Percentiles rank a stretch among this genome's conserved stretches.
Evolutionary conservation across 768 basidiomycete genomes (phyloP).

Genomic region (Boletus barrowsii): DNA sequence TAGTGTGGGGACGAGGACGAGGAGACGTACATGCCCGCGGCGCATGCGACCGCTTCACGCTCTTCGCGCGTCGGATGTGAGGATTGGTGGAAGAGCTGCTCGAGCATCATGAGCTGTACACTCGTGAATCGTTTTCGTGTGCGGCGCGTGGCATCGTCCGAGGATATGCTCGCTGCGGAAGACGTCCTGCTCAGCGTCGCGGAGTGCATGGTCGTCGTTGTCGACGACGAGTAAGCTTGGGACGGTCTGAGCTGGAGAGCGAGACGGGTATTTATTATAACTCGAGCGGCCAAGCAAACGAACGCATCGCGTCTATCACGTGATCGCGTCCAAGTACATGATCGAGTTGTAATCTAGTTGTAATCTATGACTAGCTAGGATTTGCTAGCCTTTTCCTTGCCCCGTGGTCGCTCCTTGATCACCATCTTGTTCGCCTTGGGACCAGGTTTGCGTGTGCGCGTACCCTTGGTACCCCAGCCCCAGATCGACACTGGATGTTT

Average conservation of each 20-base stretch:
- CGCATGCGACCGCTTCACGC: constrained; percentile 58
- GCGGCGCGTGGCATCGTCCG: constrained; percentile 47
- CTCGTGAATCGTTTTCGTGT: constrained; percentile 71
- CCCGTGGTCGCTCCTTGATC: constrained; percentile 78
- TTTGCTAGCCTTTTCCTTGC: constrained; percentile 43
- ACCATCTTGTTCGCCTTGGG: constrained; percentile 91
- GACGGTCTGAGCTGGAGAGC: neutral
- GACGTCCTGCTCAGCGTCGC: constrained; percentile 49
- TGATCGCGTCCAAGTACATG: constrained; percentile 23
- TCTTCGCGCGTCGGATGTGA: constrained; percentile 76
- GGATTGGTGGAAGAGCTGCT: constrained; percentile 67
- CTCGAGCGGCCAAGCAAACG: constrained; percentile 23
- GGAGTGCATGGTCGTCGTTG: constrained; percentile 15
- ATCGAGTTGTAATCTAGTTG: constrained; percentile 4
- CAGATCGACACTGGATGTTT: constrained; percentile 90
- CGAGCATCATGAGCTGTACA: constrained; percentile 66
- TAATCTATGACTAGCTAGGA: neutral
- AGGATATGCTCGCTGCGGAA: constrained; percentile 55
- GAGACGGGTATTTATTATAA: constrained; percentile 25
- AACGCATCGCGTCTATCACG: constrained; percentile 31
- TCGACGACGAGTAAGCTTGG: constrained; percentile 4
- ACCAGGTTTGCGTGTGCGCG: constrained; percentile 88
- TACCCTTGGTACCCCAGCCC: constrained; percentile 92
- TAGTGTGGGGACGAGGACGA: neutral
- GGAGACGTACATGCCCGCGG: constrained; percentile 58